These are phyloP conservation scores for Candida gorgasii DNA, from an alignment of 805 yeast genomes.

Conservation along the genomic window DNA sequence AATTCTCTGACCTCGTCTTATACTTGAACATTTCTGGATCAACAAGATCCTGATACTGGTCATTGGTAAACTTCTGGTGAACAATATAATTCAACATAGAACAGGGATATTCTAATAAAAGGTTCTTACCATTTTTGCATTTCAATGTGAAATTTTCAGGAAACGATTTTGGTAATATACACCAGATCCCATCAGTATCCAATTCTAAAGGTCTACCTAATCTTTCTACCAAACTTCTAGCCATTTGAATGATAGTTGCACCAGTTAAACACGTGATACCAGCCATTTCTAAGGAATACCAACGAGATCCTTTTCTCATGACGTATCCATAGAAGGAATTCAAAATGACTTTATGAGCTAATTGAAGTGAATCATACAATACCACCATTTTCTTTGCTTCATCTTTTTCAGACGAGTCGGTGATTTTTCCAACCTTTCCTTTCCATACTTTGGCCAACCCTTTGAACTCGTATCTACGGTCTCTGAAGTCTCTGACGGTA, in stretches of 20 bases:
- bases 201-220: slow-evolving; percentile 93
- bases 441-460: slow-evolving; percentile 94
- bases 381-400: slow-evolving; percentile 95
- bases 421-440: slow-evolving; percentile 63
- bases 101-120: slow-evolving; percentile 87
- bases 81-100: slow-evolving; percentile 94
- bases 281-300: slow-evolving; percentile 99
- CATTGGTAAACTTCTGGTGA: slow-evolving; percentile 87
- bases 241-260: slow-evolving; percentile 97
- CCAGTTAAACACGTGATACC: slow-evolving; percentile 98
- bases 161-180: slow-evolving; percentile 89
- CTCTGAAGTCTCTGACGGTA: slow-evolving; percentile 92
- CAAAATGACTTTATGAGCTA: slow-evolving; percentile 95
- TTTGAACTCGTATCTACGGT: slow-evolving; percentile 93
- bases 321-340: slow-evolving; percentile 98
- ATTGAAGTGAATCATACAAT: slow-evolving; percentile 89
- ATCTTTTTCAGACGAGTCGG: slow-evolving; percentile 65
- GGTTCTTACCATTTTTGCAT: slow-evolving; percentile 72
- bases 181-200: slow-evolving; percentile 99
- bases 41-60: slow-evolving; percentile 85
- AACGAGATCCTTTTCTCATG: slow-evolving; percentile 97
- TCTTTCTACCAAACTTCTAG: slow-evolving; percentile 85
- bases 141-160: slow-evolving; percentile 83
- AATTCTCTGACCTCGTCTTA: slow-evolving; percentile 80
- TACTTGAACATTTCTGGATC: slow-evolving; percentile 71